phyloP scores from a whole-genome alignment of 306 rosid genomes.

The Malus sieversii region DNA sequence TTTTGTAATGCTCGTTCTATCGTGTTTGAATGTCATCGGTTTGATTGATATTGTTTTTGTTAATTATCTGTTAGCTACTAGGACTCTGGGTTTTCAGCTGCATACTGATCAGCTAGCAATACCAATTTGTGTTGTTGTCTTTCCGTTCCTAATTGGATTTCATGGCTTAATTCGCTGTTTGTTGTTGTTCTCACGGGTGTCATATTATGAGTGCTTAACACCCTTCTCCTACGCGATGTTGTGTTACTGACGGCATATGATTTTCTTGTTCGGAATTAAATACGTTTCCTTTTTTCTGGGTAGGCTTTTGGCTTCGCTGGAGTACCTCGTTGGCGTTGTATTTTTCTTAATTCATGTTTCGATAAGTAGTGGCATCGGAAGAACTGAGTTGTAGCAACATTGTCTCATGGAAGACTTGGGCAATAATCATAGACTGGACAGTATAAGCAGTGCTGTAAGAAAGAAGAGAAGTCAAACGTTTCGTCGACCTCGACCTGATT shows the following conservation, averaged over 20 bases:
- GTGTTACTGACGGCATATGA: background rate
- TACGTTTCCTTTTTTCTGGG: conserved; percentile 7
- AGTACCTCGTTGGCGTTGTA: background rate
- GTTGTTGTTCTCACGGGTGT: background rate
- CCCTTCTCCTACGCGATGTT: background rate
- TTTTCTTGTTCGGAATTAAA: background rate
- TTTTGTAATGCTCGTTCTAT: background rate
- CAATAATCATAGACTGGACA: conserved; percentile 33
- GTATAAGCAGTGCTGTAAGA: conserved; percentile 56
- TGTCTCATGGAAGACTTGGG: conserved; percentile 64
- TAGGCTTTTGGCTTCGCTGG: conserved; percentile 19
- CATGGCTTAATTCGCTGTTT: background rate
- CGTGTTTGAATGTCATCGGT: background rate
- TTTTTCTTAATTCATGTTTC: background rate
- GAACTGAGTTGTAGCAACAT: conserved; percentile 10
- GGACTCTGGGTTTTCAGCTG: background rate
- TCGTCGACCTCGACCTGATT: conserved; percentile 77
- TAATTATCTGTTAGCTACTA: background rate
- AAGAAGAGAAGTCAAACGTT: conserved; percentile 82
- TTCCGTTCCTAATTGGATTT: background rate
- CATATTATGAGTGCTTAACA: background rate
- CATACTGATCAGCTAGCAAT: background rate
- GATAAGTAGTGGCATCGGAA: conserved; percentile 13
- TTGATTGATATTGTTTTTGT: background rate
- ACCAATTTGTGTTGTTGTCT: background rate